Evolutionary conservation across 164 flowering plant species (phyloP), one percentile per base, ranked within the genome.

Genomic region (Euptelea pleiosperma): DNA sequence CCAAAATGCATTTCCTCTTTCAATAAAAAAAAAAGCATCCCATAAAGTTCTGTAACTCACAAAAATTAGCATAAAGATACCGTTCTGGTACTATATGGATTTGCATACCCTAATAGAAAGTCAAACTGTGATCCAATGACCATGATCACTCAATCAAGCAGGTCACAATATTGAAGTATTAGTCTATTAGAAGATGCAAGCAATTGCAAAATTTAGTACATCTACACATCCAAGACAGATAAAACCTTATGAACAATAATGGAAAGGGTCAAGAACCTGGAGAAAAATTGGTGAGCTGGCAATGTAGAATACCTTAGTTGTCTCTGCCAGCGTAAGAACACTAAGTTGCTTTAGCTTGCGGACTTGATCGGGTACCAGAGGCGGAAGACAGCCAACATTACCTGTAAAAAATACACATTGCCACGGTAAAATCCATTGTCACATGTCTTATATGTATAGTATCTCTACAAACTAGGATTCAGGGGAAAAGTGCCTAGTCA

Each of bases 311-410:
- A 81, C 85, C 85, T 81, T 81, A 58, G 72, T 65, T 43, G 61
- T 58, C 61, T 74, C 78, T 47, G 97, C 87, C 35, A 88, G 65
- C 16, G 97, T 86, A 62, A 93, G 97, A 42, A 93, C 85, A 52
- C 86, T 86, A 36, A 93, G 92, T 66, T 93, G 99, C 74, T 90
- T 93, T 36, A 93, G 79, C 75, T 93, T 90, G 56, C 81, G 93
- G 41, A 81, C 71, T 73, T 93, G 99, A 62, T 88, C 97, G 67
- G 96, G 85, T n/a, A 58, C 75, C 75, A 93, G 63, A 11, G 71
- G 73, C 3, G 87, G 97, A 64, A 86, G 79, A 48, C 55, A 65
- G 28, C 54, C 64, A 58, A 65, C 68, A 68, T 68, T 77, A 66
- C 77, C 93, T 86, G 54, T n/a, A n/a, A n/a, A n/a, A 4, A 29